Percentiles rank a stretch among this genome's conserved stretches.
Conservation (phyloP, 2,329 filamentous ascomycete species). For the Nothopassalora personata region DNA sequence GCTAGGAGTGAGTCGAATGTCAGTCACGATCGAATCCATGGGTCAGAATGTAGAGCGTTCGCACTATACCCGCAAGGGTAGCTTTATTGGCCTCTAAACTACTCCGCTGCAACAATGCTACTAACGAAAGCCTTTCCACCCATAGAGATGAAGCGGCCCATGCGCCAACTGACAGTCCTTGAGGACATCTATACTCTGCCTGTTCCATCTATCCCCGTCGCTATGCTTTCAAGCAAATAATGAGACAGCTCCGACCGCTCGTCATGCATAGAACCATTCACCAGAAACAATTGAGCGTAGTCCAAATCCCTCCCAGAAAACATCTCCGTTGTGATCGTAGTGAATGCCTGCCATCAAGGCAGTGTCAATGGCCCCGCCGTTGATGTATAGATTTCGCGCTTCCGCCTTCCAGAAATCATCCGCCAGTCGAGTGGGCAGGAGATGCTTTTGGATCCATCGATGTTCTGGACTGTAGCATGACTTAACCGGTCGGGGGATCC, state of each 20-base stretch:
- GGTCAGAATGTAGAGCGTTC: background rate
- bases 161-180: background rate
- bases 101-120: background rate
- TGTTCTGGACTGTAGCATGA: background rate
- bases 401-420: background rate
- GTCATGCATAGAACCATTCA: background rate
- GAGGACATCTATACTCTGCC: background rate
- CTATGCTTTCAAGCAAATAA: background rate
- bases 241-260: background rate
- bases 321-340: background rate
- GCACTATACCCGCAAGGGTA: background rate
- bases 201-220: background rate
- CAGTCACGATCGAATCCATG: background rate
- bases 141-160: background rate
- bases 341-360: background rate
- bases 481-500: background rate
- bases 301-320: background rate
- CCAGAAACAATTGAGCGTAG: background rate
- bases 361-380: background rate
- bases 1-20: background rate
- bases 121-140: background rate
- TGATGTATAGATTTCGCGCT: background rate
- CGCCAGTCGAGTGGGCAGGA: background rate
- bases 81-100: background rate
- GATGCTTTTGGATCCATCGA: background rate